Evolutionary conservation across 495 filamentous ascomycete species (phyloP).

Genomic region (Patellaria atrata): DNA sequence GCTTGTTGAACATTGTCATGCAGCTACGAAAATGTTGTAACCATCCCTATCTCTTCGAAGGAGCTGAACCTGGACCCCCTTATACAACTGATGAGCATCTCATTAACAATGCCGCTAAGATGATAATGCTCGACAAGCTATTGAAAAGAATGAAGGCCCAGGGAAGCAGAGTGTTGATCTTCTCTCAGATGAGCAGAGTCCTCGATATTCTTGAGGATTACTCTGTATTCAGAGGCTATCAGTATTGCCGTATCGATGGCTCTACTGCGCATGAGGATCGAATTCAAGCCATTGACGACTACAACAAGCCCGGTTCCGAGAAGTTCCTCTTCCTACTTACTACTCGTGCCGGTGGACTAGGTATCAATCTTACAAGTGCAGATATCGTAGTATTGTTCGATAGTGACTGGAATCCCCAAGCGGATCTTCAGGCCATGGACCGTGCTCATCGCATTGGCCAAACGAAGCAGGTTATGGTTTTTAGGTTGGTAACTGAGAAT

Average conservation of each 20-base stretch:
- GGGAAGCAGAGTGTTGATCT: conserved; percentile 89
- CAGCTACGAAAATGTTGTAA: conserved; percentile 99
- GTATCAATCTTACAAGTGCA: conserved; percentile 91
- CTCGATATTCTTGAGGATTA: conserved; percentile 98
- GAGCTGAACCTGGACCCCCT: conserved; percentile 90
- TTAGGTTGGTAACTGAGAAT: conserved; percentile 92
- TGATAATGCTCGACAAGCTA: conserved; percentile 93
- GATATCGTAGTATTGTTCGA: conserved; percentile 98
- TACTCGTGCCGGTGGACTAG: conserved; percentile 89
- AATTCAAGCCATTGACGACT: conserved; percentile 94
- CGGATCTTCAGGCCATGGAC: conserved; percentile 97
- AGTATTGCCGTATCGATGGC: conserved; percentile 97
- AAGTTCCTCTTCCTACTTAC: conserved; percentile 98
- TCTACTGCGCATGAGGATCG: conserved; percentile 95
- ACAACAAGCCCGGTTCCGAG: conserved; percentile 88
- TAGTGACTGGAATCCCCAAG: conserved; percentile 98
- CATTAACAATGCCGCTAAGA: conserved; percentile 86
- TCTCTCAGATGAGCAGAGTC: conserved; percentile 97
- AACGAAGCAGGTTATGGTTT: conserved; percentile 94
- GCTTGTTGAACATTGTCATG: conserved; percentile 99
- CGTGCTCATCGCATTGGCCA: conserved; percentile 96
- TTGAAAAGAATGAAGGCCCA: conserved; percentile 67
- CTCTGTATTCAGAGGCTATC: conserved; percentile 83
- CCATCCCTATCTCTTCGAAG: conserved; percentile 96
- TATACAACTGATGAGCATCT: conserved; percentile 98